Conservation (phyloP, 1,284 basidiomycete species). For the Leccinum cinnamomeum region DNA sequence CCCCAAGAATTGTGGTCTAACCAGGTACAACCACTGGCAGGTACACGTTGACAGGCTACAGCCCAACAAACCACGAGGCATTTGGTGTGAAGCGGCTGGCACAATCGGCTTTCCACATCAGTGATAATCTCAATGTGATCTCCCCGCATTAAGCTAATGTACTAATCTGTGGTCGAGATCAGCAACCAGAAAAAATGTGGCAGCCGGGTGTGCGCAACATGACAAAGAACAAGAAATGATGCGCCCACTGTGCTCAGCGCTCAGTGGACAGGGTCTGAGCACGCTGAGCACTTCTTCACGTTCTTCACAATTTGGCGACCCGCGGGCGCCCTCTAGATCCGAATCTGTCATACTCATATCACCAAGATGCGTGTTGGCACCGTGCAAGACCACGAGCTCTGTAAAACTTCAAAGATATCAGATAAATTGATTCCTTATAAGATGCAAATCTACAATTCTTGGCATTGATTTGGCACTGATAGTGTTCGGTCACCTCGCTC, state of each 20-base stretch:
- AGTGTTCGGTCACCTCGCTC: constrained; percentile 4
- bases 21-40: not conserved
- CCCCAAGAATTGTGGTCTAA: not conserved
- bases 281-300: not conserved
- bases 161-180: constrained; percentile 18
- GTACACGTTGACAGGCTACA: not conserved
- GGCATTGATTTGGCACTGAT: constrained; percentile 1
- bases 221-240: not conserved
- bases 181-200: not conserved
- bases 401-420: constrained; percentile 4
- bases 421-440: constrained; percentile 12
- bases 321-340: constrained; percentile 6
- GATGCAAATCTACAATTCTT: not conserved
- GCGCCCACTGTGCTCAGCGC: not conserved
- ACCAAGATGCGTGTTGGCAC: constrained; percentile 4
- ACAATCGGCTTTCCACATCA: constrained; percentile 24
- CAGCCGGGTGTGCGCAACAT: constrained; percentile 1
- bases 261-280: not conserved
- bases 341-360: constrained; percentile 14
- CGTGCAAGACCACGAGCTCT: constrained; percentile 14
- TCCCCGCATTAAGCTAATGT: constrained; percentile 29
- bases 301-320: constrained; percentile 8
- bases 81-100: constrained; percentile 14
- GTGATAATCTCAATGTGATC: constrained; percentile 21
- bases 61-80: constrained; percentile 4